Evolutionary conservation across 2,329 filamentous ascomycete species (phyloP).

Genomic region (Penicillium sp.): DNA sequence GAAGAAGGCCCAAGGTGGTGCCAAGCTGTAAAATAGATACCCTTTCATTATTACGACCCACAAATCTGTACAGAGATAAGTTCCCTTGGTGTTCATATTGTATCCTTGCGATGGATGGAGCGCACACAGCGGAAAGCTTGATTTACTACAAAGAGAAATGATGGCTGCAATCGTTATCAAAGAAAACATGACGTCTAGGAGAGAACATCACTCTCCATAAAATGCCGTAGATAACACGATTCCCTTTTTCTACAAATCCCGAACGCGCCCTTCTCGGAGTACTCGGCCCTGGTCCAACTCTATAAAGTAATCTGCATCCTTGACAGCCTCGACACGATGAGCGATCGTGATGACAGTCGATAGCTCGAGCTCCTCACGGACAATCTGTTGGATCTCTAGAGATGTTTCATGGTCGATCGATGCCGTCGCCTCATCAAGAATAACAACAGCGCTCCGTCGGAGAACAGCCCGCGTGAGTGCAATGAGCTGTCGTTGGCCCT

Average conservation of each 20-base stretch:
- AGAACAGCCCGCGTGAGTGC: conserved; percentile 67
- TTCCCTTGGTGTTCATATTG: background rate
- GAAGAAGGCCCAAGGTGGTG: conserved; percentile 82
- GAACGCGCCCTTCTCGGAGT: conserved; percentile 32
- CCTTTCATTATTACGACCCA: conserved; percentile 11
- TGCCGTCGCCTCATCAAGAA: conserved; percentile 70
- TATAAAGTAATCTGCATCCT: conserved; percentile 60
- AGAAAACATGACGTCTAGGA: background rate
- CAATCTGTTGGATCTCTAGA: conserved; percentile 43
- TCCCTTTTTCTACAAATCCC: conserved; percentile 22
- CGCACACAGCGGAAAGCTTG: background rate
- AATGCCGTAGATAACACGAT: background rate
- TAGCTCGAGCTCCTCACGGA: conserved; percentile 40
- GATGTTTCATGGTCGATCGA: conserved; percentile 68
- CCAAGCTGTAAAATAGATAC: conserved; percentile 65
- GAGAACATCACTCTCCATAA: background rate
- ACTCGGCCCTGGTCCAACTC: conserved; percentile 58
- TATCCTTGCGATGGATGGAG: background rate
- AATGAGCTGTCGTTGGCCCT: conserved; percentile 69
- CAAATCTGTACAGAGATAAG: conserved; percentile 19
- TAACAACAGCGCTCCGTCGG: conserved; percentile 63
- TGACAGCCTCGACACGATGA: conserved; percentile 66
- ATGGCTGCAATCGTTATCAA: background rate
- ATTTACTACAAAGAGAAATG: background rate
- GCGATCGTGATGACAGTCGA: conserved; percentile 68